Percentiles rank a stretch among this genome's conserved stretches.
phyloP scores from a whole-genome alignment of 257 asterid species.

The Solanum dulcamara region DNA sequence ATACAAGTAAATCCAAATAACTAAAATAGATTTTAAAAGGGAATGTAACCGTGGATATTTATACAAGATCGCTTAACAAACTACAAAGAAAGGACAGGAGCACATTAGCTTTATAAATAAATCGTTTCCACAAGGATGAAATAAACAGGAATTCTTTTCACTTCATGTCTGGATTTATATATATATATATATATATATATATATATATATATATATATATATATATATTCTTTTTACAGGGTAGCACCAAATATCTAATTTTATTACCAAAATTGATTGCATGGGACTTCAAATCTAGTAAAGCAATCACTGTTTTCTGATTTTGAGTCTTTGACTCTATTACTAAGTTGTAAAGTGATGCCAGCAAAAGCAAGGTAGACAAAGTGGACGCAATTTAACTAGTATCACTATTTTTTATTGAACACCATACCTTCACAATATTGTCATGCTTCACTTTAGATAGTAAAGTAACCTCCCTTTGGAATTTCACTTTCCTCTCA shows the following conservation, averaged over 20 bases:
- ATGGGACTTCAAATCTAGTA: neutral
- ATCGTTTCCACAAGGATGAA: neutral
- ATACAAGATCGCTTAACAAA: neutral
- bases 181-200: no score
- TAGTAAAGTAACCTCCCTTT: conserved; percentile 40
- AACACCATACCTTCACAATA: conserved; percentile 37
- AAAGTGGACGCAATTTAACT: neutral
- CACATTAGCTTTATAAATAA: neutral
- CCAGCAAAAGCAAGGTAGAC: neutral
- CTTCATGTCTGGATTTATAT: neutral
- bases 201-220: no score
- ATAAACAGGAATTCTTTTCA: neutral
- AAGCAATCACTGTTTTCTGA: neutral
- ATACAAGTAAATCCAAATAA: neutral
- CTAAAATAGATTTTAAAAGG: neutral
- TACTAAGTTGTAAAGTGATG: neutral
- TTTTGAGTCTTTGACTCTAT: neutral
- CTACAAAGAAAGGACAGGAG: neutral
- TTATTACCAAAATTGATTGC: neutral
- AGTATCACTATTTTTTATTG: neutral
- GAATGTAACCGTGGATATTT: neutral
- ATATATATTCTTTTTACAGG: neutral
- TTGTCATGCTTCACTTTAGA: conserved; percentile 50
- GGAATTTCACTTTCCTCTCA: conserved; percentile 30
- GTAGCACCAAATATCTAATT: neutral